A percentile compares a stretch with the other conserved stretches of the same genome.
Conservation (phyloP, 1,284 basidiomycete genomes). For the Ceratobasidium sp. region DNA sequence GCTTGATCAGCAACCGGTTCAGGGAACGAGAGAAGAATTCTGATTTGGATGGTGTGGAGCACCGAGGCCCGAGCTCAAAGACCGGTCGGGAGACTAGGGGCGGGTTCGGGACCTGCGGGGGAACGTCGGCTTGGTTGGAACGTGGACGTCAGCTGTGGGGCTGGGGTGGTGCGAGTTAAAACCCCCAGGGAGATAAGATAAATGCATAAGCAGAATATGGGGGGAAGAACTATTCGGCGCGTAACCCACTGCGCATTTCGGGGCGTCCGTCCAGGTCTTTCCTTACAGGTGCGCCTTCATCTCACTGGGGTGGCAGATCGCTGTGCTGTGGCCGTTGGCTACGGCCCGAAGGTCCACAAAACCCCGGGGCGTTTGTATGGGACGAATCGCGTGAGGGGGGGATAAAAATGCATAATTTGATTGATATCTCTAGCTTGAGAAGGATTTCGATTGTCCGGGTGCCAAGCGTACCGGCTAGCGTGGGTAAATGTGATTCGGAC, state of each 20-base stretch:
- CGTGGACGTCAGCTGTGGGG: not conserved
- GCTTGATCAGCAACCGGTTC: conserved; percentile 6
- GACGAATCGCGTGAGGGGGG: not conserved
- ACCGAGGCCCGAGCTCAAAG: conserved; percentile 14
- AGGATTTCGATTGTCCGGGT: not conserved
- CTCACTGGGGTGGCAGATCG: not conserved
- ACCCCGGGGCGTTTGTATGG: not conserved
- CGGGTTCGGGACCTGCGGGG: conserved; percentile 4
- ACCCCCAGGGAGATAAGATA: not conserved
- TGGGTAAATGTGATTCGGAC: conserved; percentile 9
- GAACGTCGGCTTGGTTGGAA: not conserved
- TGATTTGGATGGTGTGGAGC: conserved; percentile 15
- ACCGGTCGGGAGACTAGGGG: not conserved
- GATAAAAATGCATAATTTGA: conserved; percentile 6
- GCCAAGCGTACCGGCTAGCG: conserved; percentile 7
- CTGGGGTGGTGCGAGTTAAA: not conserved
- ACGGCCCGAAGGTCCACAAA: not conserved
- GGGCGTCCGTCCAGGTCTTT: not conserved
- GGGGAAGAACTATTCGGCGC: not conserved
- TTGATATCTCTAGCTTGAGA: conserved; percentile 6
- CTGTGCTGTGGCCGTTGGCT: not conserved
- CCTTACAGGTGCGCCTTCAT: not conserved
- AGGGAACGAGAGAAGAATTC: conserved; percentile 6
- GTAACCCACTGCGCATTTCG: not conserved
- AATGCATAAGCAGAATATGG: not conserved